A percentile compares a stretch with the other conserved stretches of the same genome.
These are phyloP conservation scores for Colletotrichum lupini DNA, from an alignment of 2,329 filamentous ascomycete species.

Conservation along the genomic window DNA sequence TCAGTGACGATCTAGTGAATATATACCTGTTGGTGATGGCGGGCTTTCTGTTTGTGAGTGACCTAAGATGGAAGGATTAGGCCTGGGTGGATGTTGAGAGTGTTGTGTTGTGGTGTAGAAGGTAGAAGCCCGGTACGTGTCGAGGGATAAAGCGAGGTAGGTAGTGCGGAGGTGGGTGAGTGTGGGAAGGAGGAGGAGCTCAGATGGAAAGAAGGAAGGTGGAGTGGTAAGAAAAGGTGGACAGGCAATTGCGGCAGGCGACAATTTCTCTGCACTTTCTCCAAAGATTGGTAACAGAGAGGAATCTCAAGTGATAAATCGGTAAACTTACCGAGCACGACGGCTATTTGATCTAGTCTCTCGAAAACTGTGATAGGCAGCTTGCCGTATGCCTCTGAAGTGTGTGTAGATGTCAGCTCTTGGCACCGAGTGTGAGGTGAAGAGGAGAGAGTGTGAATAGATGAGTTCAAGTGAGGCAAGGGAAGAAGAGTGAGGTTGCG, in stretches of 20 bases:
- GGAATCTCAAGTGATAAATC: background rate
- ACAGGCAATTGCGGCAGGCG: background rate
- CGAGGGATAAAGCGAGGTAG: background rate
- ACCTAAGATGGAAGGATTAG: background rate
- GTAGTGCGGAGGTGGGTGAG: background rate
- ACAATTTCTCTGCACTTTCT: background rate
- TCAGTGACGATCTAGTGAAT: too few relatives aligned
- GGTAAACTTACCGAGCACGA: background rate
- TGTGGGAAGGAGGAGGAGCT: background rate
- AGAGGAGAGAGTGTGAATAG: background rate
- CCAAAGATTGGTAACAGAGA: background rate
- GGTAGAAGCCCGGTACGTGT: background rate
- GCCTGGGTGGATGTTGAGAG: background rate
- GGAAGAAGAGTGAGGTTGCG: background rate
- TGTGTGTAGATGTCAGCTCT: conserved; percentile 6
- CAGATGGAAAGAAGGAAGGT: background rate
- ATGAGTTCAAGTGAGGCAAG: background rate
- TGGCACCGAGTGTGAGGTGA: background rate
- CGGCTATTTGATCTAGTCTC: background rate
- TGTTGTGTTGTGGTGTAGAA: background rate
- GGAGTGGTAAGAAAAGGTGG: background rate
- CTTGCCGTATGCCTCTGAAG: background rate
- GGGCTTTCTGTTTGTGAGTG: background rate
- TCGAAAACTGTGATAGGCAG: background rate
- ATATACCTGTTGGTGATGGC: background rate